Base-by-base conservation (phyloP, 306 rosid species). In the Dalbergia cultrata region DNA sequence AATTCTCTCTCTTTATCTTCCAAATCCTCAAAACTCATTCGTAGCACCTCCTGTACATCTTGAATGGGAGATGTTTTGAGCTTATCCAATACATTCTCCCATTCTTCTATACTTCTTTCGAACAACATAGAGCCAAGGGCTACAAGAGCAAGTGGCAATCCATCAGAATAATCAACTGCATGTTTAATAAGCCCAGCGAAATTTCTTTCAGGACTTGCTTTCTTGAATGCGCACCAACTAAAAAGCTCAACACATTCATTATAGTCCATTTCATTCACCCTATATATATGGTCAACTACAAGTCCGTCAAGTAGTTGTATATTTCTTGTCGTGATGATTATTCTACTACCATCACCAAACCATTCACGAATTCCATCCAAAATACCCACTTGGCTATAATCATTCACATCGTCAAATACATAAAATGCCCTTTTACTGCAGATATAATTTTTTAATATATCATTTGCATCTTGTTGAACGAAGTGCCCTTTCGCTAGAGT, bases 391-490 rank as follows among this genome's bases (percentile, higher is more conserved):
- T 50, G 12, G 1, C 13, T 1, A 22, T 0, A 22, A 22, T 22
- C 26, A 22, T 18, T 5, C 74, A 68, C 74, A 67, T 43, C n/a
- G 49, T 67, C 72, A 67, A 43, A 56, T 43, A 67, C 26, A 22
- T 19, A 41, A 8, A 67, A 67, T 9, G 10, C 4, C 35, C 34
- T 9, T 67, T 13, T 43, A 22, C 26, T 0, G 26, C 26, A 1
- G 1, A 22, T 0, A 22, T 22, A 1, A 0, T 0, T 22, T 22
- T 22, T 22, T 22, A 22, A 22, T 22, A 22, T 22, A 22, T 0
- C 0, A 0, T 22, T 22, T 22, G 0, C 26, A 22, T 0, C 1
- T 22, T 22, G 26, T 22, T 22, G 26, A 22, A 22, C 1, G 26
- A 1, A 22, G 26, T 22, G 1, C 26, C 26, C 26, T 22, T 22